Conservation (phyloP, 1,284 basidiomycete species). For the Schizopora paradoxa region DNA sequence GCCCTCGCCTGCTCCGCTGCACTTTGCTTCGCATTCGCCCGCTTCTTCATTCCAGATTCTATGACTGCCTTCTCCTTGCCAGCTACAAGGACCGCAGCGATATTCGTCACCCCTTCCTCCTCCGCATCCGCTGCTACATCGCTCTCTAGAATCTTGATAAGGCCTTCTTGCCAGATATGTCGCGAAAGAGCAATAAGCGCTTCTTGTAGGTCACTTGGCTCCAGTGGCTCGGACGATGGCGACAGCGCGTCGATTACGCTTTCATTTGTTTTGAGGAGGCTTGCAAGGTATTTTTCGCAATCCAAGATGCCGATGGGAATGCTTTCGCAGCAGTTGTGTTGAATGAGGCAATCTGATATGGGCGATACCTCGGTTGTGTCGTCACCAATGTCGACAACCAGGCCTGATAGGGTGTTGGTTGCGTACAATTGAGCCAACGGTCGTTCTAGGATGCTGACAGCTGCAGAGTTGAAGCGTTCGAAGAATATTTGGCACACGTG, state of each 20-base stretch:
- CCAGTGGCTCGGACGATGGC: conserved; percentile 41
- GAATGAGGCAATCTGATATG: conserved; percentile 73
- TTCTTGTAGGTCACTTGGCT: conserved; percentile 40
- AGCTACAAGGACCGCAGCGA: conserved; percentile 76
- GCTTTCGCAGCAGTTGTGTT: conserved; percentile 53
- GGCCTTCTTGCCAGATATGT: conserved; percentile 54
- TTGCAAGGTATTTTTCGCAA: conserved; percentile 73
- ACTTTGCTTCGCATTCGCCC: conserved; percentile 66
- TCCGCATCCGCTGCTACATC: conserved; percentile 50
- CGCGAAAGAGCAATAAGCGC: conserved; percentile 55
- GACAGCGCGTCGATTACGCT: conserved; percentile 60
- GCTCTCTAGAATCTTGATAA: conserved; percentile 67
- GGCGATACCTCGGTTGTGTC: conserved; percentile 74
- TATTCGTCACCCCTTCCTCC: conserved; percentile 84
- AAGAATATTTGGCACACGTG: conserved; percentile 85
- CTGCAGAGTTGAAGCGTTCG: conserved; percentile 91
- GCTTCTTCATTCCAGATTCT: conserved; percentile 74
- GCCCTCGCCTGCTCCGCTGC: conserved; percentile 77
- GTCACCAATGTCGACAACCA: conserved; percentile 83
- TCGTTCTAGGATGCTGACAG: conserved; percentile 78
- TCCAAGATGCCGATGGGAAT: conserved; percentile 66
- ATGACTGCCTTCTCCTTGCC: conserved; percentile 80
- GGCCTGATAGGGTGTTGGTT: conserved; percentile 70
- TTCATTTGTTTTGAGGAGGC: conserved; percentile 56
- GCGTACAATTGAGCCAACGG: conserved; percentile 84